phyloP scores from a whole-genome alignment of 225 moss, liverwort and hornwort species.

The Takakia lepidozioides region DNA sequence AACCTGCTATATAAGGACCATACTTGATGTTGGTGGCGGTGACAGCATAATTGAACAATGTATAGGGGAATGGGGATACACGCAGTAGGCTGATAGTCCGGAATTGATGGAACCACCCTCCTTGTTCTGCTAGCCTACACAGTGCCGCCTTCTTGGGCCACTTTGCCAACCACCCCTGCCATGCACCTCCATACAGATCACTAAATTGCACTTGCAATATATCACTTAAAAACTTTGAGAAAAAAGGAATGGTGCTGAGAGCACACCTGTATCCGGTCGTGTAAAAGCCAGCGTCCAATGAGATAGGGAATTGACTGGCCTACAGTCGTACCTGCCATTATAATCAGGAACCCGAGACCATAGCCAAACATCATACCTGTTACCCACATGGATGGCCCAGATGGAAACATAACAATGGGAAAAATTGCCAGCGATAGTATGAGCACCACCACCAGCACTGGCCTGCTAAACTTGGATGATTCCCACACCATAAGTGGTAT shows the following conservation, averaged over 20 bases:
- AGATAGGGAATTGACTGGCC: conserved; percentile 87
- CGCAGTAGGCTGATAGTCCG: conserved; percentile 72
- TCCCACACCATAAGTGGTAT: conserved; percentile 91
- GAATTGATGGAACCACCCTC: conserved; percentile 65
- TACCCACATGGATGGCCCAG: conserved; percentile 98
- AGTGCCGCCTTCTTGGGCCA: conserved; percentile 93
- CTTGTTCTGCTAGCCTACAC: conserved; percentile 81
- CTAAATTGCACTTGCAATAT: no score
- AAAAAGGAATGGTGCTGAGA: no score
- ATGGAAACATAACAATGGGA: conserved; percentile 67
- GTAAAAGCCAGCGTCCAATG: conserved; percentile 79
- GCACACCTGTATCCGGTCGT: conserved; percentile 88
- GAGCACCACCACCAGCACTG: conserved; percentile 78
- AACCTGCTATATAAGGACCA: conserved; percentile 78
- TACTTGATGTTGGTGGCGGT: conserved; percentile 81
- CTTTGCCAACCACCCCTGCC: conserved; percentile 55
- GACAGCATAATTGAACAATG: conserved; percentile 80
- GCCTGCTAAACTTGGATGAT: conserved; percentile 71
- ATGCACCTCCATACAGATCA: no score
- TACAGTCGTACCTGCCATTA: conserved; percentile 73
- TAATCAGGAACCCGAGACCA: conserved; percentile 87
- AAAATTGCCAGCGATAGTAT: conserved; percentile 83
- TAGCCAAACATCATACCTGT: conserved; percentile 97
- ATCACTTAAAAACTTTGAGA: no score
- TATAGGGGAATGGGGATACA: conserved; percentile 88